Evolutionary conservation across 108 stramenopile genomes (phyloP).

Genomic region (Schizochytrium sp.): DNA sequence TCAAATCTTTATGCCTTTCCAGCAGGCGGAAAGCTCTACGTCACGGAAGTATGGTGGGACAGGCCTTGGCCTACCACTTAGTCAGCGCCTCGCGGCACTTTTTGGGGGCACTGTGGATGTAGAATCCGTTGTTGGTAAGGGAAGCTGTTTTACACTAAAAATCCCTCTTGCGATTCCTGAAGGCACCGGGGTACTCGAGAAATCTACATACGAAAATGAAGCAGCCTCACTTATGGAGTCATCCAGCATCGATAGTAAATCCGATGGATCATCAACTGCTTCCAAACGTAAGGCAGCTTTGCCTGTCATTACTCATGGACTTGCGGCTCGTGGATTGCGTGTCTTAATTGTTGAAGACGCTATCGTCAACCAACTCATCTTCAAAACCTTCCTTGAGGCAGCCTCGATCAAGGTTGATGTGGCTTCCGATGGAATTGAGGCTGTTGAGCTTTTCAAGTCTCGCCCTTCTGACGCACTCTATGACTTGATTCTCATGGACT

Average conservation of each 20-base stretch:
- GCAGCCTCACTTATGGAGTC: neutral
- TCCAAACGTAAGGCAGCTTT: neutral
- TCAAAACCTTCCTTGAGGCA: neutral
- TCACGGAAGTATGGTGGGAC: constrained; percentile 36
- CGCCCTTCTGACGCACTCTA: constrained; percentile 33
- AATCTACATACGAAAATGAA: neutral
- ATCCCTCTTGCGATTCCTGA: neutral
- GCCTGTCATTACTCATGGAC: neutral
- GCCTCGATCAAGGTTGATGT: neutral
- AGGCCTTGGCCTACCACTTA: constrained; percentile 34
- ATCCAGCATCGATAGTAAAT: neutral
- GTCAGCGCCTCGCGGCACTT: neutral
- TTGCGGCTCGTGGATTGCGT: neutral
- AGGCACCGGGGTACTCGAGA: neutral
- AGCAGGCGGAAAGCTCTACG: neutral
- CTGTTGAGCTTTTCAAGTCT: neutral
- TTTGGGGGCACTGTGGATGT: neutral
- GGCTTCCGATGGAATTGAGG: neutral
- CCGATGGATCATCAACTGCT: neutral
- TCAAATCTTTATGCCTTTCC: neutral
- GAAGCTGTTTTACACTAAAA: neutral
- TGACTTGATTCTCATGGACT: constrained; percentile 80
- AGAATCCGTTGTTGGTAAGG: neutral
- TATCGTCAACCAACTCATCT: constrained; percentile 2
- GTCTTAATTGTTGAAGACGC: constrained; percentile 9